Base-by-base conservation (phyloP, 371 early-diverging fungal genomes). In the Mortierella sp. region DNA sequence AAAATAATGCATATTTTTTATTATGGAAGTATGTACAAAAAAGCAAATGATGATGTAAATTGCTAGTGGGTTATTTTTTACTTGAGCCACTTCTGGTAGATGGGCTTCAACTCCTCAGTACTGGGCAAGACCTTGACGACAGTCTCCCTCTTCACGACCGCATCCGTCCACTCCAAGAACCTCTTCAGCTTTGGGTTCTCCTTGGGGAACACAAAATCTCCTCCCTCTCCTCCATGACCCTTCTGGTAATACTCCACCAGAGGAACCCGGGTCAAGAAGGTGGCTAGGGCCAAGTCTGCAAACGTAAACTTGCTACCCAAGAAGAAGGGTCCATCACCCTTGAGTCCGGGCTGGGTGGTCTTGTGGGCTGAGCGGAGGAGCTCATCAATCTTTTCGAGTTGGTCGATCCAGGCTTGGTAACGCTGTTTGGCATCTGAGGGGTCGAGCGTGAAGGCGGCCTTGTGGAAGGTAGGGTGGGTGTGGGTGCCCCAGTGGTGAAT, bases 301-400 rank as follows among this genome's bases (percentile, higher is more conserved):
- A 71, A 79, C 0, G 79, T 67, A 41, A 79, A 79, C 13, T 45
- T 47, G 1, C 55, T 50, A 10, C 79, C 79, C 13, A 74, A 61
- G 64, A 79, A 74, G n/a, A 55, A 79, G 6, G 63, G 71, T 2
- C 79, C 79, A 0, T 87, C 80, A 19, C 87, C 78, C 16, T 72
- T 65, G 19, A 64, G 50, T 13, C 58, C 71, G 2, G 58, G 65
- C 19, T 61, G 58, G 3, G 70, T 29, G 3, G 58, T 47, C 45
- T 45, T 53, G 61, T 66, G 66, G 11, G 67, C 79, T 2, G 55
- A 43, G 1, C 48, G 47, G 4, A 79, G 66, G 14, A 79, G 66
- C 22, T 47, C 31, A 50, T 79, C 63, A 10, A 79, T 63, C 63
- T 74, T 74, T 41, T 70, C 78, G 19, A 78, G 66, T 31, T 78